Conservation (phyloP, 139 green algal species). For the Micractinium conductrix region DNA sequence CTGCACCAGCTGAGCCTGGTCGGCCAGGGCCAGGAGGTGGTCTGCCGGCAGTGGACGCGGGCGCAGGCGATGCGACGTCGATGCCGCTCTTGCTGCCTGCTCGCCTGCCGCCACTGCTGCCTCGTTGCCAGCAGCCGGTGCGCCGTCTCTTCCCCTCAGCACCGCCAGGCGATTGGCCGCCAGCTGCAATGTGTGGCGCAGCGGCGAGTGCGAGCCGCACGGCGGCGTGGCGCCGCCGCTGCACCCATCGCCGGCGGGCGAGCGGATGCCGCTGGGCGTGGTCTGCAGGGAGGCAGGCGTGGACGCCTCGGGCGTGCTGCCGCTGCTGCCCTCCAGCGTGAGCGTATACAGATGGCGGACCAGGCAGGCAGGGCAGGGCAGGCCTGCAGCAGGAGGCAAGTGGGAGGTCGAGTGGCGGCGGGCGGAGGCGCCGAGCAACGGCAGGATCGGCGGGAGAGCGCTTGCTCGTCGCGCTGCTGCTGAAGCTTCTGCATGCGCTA, state of each 20-base stretch:
- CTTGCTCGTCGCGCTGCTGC: no score
- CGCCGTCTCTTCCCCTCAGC: background rate
- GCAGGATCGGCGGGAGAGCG: no score
- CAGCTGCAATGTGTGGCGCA: constrained; percentile 27
- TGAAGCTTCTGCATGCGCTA: background rate
- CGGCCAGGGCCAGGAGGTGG: constrained; percentile 16
- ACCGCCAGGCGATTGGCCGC: constrained; percentile 1
- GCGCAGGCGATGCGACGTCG: background rate
- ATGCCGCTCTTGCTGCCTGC: background rate
- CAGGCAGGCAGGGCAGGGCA: no score
- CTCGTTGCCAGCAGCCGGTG: background rate
- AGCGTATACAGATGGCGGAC: no score
- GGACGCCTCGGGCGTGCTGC: constrained; percentile 22
- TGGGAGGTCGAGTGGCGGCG: no score
- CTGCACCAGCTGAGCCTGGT: constrained; percentile 31
- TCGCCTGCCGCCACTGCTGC: background rate
- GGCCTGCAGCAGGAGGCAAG: no score
- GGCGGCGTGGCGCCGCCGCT: background rate
- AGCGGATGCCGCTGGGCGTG: constrained; percentile 26
- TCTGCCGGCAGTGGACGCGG: background rate
- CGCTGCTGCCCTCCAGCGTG: constrained; percentile 12
- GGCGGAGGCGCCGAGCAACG: no score
- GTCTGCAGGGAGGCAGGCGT: constrained; percentile 17
- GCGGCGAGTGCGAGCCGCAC: constrained; percentile 11
- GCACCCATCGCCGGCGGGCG: constrained; percentile 15